Evolutionary conservation across 192 early-diverging fungal species (phyloP).

Genomic region (Mortierella claussenii): DNA sequence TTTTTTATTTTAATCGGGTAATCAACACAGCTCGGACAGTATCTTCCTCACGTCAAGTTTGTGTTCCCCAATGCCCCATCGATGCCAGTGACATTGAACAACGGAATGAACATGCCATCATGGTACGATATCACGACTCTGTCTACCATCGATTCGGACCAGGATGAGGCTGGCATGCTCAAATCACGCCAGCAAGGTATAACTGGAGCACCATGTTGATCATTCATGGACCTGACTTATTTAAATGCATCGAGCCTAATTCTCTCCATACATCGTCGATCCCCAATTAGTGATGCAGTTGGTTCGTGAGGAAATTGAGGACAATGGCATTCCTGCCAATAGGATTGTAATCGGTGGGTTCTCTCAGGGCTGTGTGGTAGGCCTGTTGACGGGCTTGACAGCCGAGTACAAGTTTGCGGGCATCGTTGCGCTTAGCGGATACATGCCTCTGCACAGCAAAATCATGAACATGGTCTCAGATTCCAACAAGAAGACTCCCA

Average conservation of each 20-base stretch:
- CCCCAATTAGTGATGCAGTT: conserved; percentile 48
- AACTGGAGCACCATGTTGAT: neutral
- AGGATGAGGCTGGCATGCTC: conserved; percentile 83
- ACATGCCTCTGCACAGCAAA: conserved; percentile 71
- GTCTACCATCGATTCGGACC: conserved; percentile 58
- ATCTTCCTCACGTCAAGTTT: conserved; percentile 89
- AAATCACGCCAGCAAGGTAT: conserved; percentile 43
- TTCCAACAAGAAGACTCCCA: conserved; percentile 76
- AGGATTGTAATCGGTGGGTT: conserved; percentile 97
- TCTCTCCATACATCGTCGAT: too few relatives aligned
- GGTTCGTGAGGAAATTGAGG: conserved; percentile 79
- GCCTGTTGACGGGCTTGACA: conserved; percentile 78
- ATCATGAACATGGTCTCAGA: conserved; percentile 67
- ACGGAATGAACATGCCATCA: conserved; percentile 85
- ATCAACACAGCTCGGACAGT: conserved; percentile 65
- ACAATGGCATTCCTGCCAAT: conserved; percentile 76
- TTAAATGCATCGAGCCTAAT: too few relatives aligned
- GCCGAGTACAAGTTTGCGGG: conserved; percentile 67
- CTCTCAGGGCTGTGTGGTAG: conserved; percentile 88
- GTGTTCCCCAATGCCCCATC: conserved; percentile 87
- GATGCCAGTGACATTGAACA: conserved; percentile 80
- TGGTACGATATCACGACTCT: conserved; percentile 89
- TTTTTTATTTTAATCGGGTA: too few relatives aligned
- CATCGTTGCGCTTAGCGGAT: conserved; percentile 74
- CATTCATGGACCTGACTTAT: too few relatives aligned